Conservation (phyloP, 257 asterid species). For the Solanum sparsipilum region DNA sequence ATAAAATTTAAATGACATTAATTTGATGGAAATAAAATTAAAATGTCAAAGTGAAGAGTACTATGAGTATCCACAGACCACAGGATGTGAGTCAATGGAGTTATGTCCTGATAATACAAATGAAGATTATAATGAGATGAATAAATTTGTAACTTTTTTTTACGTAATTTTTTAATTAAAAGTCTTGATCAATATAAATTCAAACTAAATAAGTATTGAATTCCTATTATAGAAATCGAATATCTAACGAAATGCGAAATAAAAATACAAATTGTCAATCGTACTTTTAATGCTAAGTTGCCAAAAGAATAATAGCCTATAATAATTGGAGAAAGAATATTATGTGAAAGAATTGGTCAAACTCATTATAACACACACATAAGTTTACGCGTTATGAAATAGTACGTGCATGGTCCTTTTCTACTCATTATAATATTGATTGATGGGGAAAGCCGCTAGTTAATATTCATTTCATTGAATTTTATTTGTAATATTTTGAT, state of each 20-base stretch:
- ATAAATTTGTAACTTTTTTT: too few species aligned
- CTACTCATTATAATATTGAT: background rate
- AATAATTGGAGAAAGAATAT: background rate
- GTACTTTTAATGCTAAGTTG: background rate
- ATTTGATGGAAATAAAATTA: background rate
- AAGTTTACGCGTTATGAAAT: background rate
- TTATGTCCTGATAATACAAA: background rate
- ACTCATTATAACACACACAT: background rate
- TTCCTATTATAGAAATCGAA: too few species aligned
- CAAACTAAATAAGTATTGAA: background rate
- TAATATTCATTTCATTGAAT: accelerated
- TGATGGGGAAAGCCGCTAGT: background rate
- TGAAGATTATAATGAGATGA: too few species aligned
- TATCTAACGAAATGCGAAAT: background rate
- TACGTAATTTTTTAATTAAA: accelerated
- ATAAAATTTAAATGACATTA: background rate
- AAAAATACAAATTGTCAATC: background rate
- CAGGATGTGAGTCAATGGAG: background rate
- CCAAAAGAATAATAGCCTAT: background rate
- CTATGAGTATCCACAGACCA: too few species aligned
- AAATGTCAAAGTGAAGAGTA: background rate
- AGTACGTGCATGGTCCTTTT: background rate
- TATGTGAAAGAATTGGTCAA: background rate
- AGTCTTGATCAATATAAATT: background rate
- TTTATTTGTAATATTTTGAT: background rate